phyloP scores from a whole-genome alignment of 331 rosid species.

The Malus hybrid region DNA sequence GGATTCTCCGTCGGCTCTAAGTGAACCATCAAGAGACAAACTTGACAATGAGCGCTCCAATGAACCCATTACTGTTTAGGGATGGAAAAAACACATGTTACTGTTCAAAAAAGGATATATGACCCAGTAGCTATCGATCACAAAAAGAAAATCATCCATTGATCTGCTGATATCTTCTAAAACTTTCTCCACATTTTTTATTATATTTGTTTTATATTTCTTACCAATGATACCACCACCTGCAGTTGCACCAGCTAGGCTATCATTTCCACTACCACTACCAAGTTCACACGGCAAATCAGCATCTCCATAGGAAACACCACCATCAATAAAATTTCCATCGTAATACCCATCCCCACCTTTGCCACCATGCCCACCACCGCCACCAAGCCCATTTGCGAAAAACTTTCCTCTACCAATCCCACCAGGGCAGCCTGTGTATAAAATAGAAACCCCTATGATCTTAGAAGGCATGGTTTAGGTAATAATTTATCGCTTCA shows the following conservation, averaged over 20 bases:
- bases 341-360: conserved; percentile 73
- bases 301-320: conserved; percentile 72
- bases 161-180: neutral
- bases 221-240: conserved; percentile 95
- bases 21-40: conserved; percentile 64
- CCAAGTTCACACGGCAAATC: conserved; percentile 95
- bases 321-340: conserved; percentile 62
- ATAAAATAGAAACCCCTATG: neutral
- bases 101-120: neutral
- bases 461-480: neutral
- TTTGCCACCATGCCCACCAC: conserved; percentile 96
- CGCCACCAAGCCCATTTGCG: conserved; percentile 67
- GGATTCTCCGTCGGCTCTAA: conserved; percentile 85
- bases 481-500: neutral
- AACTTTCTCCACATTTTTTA: neutral
- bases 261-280: conserved; percentile 90
- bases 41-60: conserved; percentile 73
- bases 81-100: neutral
- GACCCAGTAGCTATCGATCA: neutral
- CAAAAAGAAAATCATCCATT: neutral
- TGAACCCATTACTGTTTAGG: conserved; percentile 76
- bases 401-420: conserved; percentile 60
- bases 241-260: conserved; percentile 58
- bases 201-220: neutral
- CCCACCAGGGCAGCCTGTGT: conserved; percentile 81